Conservation (phyloP, 2,329 filamentous ascomycete genomes). For the Trichoderma brevicompactum region DNA sequence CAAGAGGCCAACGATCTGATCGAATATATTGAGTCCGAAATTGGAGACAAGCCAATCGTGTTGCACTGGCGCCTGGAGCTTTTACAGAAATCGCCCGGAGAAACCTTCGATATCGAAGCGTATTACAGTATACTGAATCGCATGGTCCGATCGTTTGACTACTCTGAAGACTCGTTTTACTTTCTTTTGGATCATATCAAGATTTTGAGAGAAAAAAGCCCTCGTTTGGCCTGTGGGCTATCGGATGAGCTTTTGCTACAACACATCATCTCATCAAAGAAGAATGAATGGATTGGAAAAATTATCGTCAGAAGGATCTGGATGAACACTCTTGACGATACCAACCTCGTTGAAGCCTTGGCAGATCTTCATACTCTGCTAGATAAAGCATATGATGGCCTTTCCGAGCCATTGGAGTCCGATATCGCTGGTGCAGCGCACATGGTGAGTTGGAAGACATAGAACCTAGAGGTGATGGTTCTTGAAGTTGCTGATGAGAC, state of each 20-base stretch:
- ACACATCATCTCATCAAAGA: conserved; percentile 56
- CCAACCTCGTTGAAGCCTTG: conserved; percentile 34
- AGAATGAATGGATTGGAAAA: conserved; percentile 68
- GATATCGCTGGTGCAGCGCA: conserved; percentile 70
- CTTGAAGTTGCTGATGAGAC: conserved; percentile 30
- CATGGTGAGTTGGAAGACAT: conserved; percentile 53
- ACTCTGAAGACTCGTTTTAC: conserved; percentile 67
- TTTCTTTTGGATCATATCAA: conserved; percentile 70
- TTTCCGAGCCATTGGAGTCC: conserved; percentile 55
- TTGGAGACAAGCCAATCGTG: conserved; percentile 68
- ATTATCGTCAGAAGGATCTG: conserved; percentile 69
- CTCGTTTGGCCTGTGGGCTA: conserved; percentile 52
- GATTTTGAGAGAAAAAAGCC: conserved; percentile 62
- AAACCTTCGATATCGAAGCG: conserved; percentile 52
- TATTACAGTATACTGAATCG: conserved; percentile 60
- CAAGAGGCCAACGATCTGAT: conserved; percentile 62
- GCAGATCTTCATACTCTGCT: conserved; percentile 35
- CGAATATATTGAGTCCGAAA: conserved; percentile 63
- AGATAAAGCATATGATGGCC: conserved; percentile 47
- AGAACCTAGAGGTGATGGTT: background rate
- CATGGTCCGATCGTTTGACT: conserved; percentile 63
- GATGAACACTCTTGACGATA: conserved; percentile 59
- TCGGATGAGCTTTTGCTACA: conserved; percentile 67
- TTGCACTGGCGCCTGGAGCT: conserved; percentile 71
- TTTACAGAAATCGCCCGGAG: conserved; percentile 54